Evolutionary conservation across 1,139 yeast species (phyloP), one percentile per base, ranked within the genome.

Genomic region (Pichia sp.): DNA sequence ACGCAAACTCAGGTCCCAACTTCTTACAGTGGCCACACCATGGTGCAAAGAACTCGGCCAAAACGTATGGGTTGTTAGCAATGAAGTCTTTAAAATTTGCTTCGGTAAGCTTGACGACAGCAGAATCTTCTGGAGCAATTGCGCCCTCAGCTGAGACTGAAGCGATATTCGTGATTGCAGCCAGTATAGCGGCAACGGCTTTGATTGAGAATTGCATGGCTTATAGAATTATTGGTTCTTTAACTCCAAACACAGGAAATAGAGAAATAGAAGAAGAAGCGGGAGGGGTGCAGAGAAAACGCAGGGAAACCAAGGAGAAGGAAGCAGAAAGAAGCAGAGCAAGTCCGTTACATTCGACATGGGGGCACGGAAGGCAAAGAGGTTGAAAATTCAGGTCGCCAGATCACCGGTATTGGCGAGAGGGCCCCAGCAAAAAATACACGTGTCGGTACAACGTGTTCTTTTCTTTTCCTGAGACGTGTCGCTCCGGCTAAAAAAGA

Each of bases 11-110:
- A 52, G 99, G 99, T 26, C 93, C 98, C 63, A 93, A 79, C 58
- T 82, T 82, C 79, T 93, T 90, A 79, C 99, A 93, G 76, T 93
- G 97, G 26, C 99, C 99, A 79, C 99, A 93, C 99, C 99, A 93
- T 69, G 99, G 98, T 34, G 99, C 99, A 71, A 84, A 93, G 76
- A 93, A 93, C 76, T 93, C 98, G 44, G 96, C 93, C 64, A 93
- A 78, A 30, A 90, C 95, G 64, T 92, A 77, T 36, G 92, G 87
- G 73, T 90, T 86, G 55, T 79, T 82, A 49, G 75, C 74, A 59
- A 93, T 73, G 71, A 87, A 90, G 29, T 78, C 72, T 59, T 81
- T 80, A 71, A 88, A 93, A 48, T 78, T 75, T 46, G 76, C 81
- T 29, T 81, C 70, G 38, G 85, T 79, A 63, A 93, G 80, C 70